Evolutionary conservation across 805 yeast genomes (phyloP), one percentile per base, ranked within the genome.

Genomic region (Candida sonorensis): DNA sequence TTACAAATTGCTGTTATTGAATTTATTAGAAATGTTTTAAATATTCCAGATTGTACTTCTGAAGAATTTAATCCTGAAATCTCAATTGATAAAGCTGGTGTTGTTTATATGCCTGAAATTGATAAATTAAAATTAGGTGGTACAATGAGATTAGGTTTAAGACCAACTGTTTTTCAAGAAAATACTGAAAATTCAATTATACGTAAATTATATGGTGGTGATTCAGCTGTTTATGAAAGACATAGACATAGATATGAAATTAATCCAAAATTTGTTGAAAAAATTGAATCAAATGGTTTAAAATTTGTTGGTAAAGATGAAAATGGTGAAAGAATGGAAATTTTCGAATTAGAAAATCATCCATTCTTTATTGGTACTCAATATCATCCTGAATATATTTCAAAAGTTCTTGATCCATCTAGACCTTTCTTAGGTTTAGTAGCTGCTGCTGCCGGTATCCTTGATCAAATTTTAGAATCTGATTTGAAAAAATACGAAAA

Each of bases 191-290:
- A 23, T 23, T 73, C 85, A 29, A 70, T 66, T 42, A 74, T 92
- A 50, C 77, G 83, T 60, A 72, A 75, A 61, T 67, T 90, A 34
- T 90, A 90, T 57, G 94, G 92, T 36, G 77, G 73, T 37, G 68
- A 69, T 18, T 69, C 66, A 2, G 64, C 70, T 28, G 88, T 87
- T 31, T 67, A 67, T 40, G 99, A 92, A 67, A 84, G 99, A 72
- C 99, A 92, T 61, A 82, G 99, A 68, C 99, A 92, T 62, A 79
- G 99, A 66, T 92, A 92, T 60, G 99, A 92, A 62, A 84, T 92
- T 49, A 90, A 88, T 62, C 99, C 98, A 11, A 74, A 72, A 42
- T 67, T 84, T 46, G 80, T 88, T 42, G 66, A 62, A 12, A 61
- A 65, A 27, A 72, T 90, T 41, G 97, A 92, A 62, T 59, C 60